A percentile compares a stretch with the other conserved stretches of the same genome.
Conservation (phyloP, 1,284 basidiomycete genomes). For the Sporisorium iseilematis-ciliati region DNA sequence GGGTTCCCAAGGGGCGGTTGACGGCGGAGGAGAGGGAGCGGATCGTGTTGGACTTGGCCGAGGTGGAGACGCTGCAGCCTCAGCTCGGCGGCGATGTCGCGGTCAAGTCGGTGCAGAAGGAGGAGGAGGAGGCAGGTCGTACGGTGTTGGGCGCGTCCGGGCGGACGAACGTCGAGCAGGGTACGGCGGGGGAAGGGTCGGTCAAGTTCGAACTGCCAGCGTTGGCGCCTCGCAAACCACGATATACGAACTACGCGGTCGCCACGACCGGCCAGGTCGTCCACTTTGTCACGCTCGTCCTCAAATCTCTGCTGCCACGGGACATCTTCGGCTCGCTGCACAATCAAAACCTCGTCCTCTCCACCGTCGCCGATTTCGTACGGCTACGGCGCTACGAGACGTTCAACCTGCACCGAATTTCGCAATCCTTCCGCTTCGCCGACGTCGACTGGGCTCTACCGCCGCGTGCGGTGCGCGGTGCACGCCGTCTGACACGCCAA, state of each 20-base stretch:
- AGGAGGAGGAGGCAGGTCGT: background rate
- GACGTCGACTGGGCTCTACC: conserved; percentile 86
- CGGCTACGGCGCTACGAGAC: conserved; percentile 83
- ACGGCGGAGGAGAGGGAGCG: conserved; percentile 74
- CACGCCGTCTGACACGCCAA: conserved; percentile 73
- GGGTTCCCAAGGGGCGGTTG: conserved; percentile 72
- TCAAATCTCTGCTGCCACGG: conserved; percentile 80
- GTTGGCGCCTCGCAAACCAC: conserved; percentile 74
- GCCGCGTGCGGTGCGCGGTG: conserved; percentile 30
- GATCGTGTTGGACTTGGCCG: conserved; percentile 76
- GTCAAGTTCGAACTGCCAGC: conserved; percentile 11
- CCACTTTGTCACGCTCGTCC: conserved; percentile 71
- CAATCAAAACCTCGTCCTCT: conserved; percentile 78
- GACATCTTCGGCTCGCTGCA: conserved; percentile 81
- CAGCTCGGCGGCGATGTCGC: conserved; percentile 3
- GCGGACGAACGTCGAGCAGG: conserved; percentile 8
- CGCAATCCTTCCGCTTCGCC: conserved; percentile 82
- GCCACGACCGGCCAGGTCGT: conserved; percentile 75
- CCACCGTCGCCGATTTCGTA: conserved; percentile 80
- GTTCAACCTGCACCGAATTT: conserved; percentile 80
- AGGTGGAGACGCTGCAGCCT: conserved; percentile 26
- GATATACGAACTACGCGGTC: conserved; percentile 82
- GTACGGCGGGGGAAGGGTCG: background rate
- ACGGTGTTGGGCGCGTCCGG: background rate
- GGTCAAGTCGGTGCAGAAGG: background rate